Conservation (phyloP, 2,329 filamentous ascomycete species). For the Epichloe amarillans region DNA sequence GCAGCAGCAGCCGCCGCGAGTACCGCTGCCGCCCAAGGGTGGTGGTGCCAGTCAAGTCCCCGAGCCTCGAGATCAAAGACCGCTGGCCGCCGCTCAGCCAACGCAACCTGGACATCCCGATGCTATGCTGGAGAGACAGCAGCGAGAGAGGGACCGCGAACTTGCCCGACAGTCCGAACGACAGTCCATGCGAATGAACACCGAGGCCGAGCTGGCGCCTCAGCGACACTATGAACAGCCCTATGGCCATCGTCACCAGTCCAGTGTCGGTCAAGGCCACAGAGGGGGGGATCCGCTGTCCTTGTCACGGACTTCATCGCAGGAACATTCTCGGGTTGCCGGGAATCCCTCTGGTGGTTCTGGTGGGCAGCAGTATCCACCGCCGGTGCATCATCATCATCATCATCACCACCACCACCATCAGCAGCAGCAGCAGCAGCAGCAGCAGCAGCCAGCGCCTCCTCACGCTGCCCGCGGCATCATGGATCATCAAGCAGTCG, state of each 20-base stretch:
- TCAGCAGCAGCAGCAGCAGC: neutral
- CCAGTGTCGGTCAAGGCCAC: conserved; percentile 23
- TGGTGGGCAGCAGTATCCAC: conserved; percentile 17
- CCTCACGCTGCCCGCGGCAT: conserved; percentile 17
- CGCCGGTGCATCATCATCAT: conserved; percentile 18
- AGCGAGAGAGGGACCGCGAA: conserved; percentile 10
- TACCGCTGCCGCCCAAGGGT: conserved; percentile 2
- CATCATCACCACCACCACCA: neutral
- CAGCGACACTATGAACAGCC: conserved; percentile 30
- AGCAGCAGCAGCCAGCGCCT: neutral
- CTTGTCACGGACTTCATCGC: conserved; percentile 23
- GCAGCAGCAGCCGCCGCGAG: conserved; percentile 10
- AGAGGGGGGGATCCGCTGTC: conserved; percentile 28
- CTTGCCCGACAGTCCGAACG: conserved; percentile 11
- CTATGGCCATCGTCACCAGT: conserved; percentile 26
- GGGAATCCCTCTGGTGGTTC: conserved; percentile 11
- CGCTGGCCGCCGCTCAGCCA: conserved; percentile 5
- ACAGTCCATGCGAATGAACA: conserved; percentile 29
- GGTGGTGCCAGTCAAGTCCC: conserved; percentile 1
- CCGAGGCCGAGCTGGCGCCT: conserved; percentile 32
- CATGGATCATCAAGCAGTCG: conserved; percentile 24
- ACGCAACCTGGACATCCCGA: conserved; percentile 2
- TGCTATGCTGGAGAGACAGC: conserved; percentile 9
- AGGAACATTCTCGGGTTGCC: conserved; percentile 30
- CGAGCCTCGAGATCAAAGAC: conserved; percentile 6